Conservation (phyloP, 208 protist genomes). For the Wallacemonas sp. region DNA sequence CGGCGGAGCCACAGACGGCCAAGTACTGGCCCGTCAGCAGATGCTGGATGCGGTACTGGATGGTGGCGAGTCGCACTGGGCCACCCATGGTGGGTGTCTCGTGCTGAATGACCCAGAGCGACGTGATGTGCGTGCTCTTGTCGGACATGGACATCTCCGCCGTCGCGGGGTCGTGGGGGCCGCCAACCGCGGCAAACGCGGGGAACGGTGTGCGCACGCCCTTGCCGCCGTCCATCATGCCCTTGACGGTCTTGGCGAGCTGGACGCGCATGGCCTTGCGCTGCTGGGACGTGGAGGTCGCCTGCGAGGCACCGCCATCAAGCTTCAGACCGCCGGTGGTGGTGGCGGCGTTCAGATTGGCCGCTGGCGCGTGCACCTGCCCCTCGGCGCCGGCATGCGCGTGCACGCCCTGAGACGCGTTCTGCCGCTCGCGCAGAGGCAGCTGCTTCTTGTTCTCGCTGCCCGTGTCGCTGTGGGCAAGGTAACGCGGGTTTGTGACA, state of each 20-base stretch:
- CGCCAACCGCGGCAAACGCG: conserved; percentile 30
- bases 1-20: conserved; percentile 53
- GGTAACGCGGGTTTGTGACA: conserved; percentile 32
- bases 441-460: conserved; percentile 24
- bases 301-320: neutral
- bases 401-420: conserved; percentile 11
- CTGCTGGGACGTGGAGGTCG: conserved; percentile 15
- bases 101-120: conserved; percentile 72
- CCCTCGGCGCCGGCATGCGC: conserved; percentile 19
- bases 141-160: conserved; percentile 29
- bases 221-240: conserved; percentile 38
- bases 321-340: neutral
- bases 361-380: conserved; percentile 30
- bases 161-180: neutral
- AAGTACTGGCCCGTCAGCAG: conserved; percentile 68
- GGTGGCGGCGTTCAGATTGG: too few species aligned
- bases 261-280: conserved; percentile 16
- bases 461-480: conserved; percentile 24
- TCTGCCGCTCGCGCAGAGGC: conserved; percentile 1
- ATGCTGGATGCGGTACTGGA: conserved; percentile 60
- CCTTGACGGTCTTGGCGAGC: conserved; percentile 19
- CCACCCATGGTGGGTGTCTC: conserved; percentile 64
- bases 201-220: conserved; percentile 50
- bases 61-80: conserved; percentile 36
- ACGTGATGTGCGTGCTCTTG: conserved; percentile 26